phyloP scores from a whole-genome alignment of 2,329 filamentous ascomycete species.

The Trichoderma arundinaceum region DNA sequence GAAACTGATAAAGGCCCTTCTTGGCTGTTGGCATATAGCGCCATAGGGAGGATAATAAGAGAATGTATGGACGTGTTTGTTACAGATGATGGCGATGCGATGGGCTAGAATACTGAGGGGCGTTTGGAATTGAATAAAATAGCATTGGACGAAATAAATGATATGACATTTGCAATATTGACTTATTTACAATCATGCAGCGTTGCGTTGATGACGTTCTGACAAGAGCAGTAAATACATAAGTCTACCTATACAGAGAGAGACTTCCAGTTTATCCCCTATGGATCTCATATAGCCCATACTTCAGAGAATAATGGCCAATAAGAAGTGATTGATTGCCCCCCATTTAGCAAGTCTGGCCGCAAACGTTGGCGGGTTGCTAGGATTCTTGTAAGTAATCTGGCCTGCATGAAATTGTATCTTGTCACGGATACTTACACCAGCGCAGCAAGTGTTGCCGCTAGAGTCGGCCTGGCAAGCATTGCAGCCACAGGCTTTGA shows the following conservation, averaged over 20 bases:
- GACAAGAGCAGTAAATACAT: not conserved
- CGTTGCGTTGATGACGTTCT: not conserved
- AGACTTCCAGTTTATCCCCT: not conserved
- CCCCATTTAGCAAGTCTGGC: not conserved
- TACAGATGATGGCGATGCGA: not conserved
- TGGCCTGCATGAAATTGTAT: not conserved
- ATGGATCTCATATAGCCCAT: not conserved
- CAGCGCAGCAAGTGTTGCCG: not conserved
- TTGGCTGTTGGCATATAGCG: not conserved
- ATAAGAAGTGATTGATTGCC: not conserved
- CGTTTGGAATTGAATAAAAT: conserved; percentile 5
- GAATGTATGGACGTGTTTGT: not conserved
- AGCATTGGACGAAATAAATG: conserved; percentile 3
- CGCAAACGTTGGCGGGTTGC: not conserved
- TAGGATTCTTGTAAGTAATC: not conserved
- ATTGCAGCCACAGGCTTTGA: not conserved
- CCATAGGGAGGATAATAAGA: not conserved
- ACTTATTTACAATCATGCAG: not conserved
- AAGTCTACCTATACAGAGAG: too few relatives aligned
- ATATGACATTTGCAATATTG: not conserved
- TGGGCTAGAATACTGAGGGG: conserved; percentile 16
- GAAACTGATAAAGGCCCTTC: not conserved
- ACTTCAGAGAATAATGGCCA: not conserved
- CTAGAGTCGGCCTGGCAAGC: not conserved
- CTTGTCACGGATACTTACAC: not conserved